Base-by-base conservation (phyloP, 306 rosid genomes). In the Carpinus fangiana region DNA sequence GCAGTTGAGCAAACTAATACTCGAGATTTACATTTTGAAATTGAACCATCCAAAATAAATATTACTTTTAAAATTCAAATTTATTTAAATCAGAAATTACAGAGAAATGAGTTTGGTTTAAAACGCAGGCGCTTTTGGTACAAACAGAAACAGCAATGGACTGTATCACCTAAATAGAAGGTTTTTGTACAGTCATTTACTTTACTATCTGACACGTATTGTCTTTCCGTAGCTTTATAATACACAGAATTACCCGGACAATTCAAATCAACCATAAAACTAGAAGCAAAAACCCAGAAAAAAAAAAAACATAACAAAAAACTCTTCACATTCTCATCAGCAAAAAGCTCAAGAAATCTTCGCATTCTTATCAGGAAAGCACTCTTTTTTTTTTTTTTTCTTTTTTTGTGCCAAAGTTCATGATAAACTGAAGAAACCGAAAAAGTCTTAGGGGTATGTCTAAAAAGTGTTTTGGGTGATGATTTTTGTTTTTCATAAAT, bases 251-350 rank as follows among this genome's bases (percentile, higher is more conserved):
- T 65, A 36, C 77, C 73, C 65, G 34, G 41, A 36, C 14, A 7
- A 38, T 36, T 73, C 69, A 57, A 57, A 68, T 74, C 55, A 78
- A 66, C 18, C 61, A 78, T 8, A 45, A 26, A 59, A 36, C 7
- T 12, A 56, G 10, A 50, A 75, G 65, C 18, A 47, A 52, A 68
- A 75, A 60, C 75, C 52, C 76, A n/a, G n/a, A n/a, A n/a, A n/a
- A n/a, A 18, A 36, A 75, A 80, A 68, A 5, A 18, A 55, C 31
- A 28, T n/a, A n/a, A n/a, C n/a, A 31, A 31, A 31, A 31, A 38
- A 4, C 43, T 4, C 43, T 38, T 5, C 6, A 38, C 43, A 38
- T 38, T 38, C 34, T 31, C 34, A 31, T 31, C 43, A 38, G 43
- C 43, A 38, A 38, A 38, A 38, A 38, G 43, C 43, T 38, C 6